phyloP scores from a whole-genome alignment of 176 grass and related monocot species.

The Cocos nucifera region DNA sequence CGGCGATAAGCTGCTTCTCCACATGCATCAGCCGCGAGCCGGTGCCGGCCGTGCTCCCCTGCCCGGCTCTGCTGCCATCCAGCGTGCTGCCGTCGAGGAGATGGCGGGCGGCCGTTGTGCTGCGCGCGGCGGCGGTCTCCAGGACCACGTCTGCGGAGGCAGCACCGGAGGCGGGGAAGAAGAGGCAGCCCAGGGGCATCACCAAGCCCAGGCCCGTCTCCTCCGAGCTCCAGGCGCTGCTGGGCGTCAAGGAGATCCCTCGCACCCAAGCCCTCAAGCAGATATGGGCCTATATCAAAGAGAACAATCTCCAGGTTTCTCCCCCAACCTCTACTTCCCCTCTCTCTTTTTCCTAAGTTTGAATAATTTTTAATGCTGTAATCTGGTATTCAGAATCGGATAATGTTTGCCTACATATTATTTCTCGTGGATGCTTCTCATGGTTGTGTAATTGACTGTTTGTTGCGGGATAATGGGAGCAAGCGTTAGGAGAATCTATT shows the following conservation, averaged over 20 bases:
- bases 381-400: too few relatives aligned
- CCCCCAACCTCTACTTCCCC: not conserved
- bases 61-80: too few relatives aligned
- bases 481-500: too few relatives aligned
- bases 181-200: conserved; percentile 55
- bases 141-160: conserved; percentile 6
- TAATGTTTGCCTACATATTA: too few relatives aligned
- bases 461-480: too few relatives aligned
- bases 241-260: conserved; percentile 59
- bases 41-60: too few relatives aligned
- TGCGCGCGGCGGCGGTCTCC: not conserved
- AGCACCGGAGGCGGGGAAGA: conserved; percentile 21
- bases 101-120: conserved; percentile 12
- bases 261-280: conserved; percentile 78
- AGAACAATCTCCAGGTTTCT: conserved; percentile 69
- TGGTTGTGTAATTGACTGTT: too few relatives aligned
- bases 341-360: not conserved
- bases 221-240: conserved; percentile 59
- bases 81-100: not conserved
- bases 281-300: conserved; percentile 93
- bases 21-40: too few relatives aligned
- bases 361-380: too few relatives aligned
- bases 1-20: too few relatives aligned
- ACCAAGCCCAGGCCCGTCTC: conserved; percentile 74
- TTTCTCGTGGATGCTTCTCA: too few relatives aligned